These are phyloP conservation scores for Malassezia dermatis DNA, from an alignment of 1,284 basidiomycete genomes.

Conservation along the genomic window DNA sequence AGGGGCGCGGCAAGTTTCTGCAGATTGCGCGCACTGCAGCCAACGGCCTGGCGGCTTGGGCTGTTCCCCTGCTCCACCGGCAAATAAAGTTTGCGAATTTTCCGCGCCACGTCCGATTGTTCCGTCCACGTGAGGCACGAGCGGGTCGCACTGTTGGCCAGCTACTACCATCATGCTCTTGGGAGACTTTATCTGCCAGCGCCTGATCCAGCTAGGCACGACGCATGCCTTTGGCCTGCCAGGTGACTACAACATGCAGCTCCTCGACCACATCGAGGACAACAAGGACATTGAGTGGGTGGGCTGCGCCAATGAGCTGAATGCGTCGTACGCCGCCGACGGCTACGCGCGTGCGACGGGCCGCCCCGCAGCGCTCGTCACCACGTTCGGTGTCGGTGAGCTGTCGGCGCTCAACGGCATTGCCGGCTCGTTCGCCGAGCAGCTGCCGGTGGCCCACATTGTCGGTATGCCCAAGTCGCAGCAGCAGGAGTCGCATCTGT, in stretches of 20 bases:
- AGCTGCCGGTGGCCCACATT: slow-evolving; percentile 82
- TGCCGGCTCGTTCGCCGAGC: slow-evolving; percentile 59
- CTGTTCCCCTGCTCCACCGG: background rate
- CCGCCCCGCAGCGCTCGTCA: slow-evolving; percentile 25
- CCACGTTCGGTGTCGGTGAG: slow-evolving; percentile 76
- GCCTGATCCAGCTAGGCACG: slow-evolving; percentile 35
- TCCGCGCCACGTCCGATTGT: background rate
- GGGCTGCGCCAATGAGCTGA: slow-evolving; percentile 59
- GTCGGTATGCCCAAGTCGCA: slow-evolving; percentile 71
- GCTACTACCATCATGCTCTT: slow-evolving; percentile 20
- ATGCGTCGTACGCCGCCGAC: slow-evolving; percentile 71
- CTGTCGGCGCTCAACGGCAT: slow-evolving; percentile 56
- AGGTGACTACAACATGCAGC: slow-evolving; percentile 75
- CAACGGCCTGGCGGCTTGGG: background rate
- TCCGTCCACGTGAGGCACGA: background rate
- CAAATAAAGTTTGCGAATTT: background rate
- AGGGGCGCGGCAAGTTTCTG: too few species aligned
- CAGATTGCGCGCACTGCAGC: too few species aligned
- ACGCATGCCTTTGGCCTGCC: slow-evolving; percentile 75
- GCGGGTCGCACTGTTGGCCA: background rate
- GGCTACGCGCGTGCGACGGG: slow-evolving; percentile 66
- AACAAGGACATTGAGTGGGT: slow-evolving; percentile 67
- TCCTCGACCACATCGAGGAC: slow-evolving; percentile 70
- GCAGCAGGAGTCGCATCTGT: slow-evolving; percentile 55
- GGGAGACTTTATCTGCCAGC: slow-evolving; percentile 37